Conservation (phyloP, 805 yeast genomes). For the Zygotorulaspora chibaensis region DNA sequence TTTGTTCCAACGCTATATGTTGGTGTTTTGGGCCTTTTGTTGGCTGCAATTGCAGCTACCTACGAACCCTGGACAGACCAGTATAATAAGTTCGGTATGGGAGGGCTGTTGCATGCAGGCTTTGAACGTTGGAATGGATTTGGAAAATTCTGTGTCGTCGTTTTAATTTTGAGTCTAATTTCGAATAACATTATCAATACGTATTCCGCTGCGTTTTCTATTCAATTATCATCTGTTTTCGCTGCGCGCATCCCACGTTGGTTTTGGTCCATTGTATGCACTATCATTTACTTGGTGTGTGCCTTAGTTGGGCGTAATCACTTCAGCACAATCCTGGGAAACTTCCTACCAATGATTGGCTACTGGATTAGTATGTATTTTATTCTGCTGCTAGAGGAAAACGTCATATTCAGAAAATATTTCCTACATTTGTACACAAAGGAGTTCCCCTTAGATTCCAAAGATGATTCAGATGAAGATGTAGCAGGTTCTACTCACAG, state of each 20-base stretch:
- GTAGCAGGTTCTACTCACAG: neutral
- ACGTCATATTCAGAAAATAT: constrained; percentile 57
- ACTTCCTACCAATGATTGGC: constrained; percentile 86
- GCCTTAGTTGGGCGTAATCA: constrained; percentile 73
- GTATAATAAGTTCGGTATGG: constrained; percentile 60
- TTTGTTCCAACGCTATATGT: constrained; percentile 71
- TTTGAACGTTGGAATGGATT: constrained; percentile 68
- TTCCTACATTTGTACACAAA: constrained; percentile 41
- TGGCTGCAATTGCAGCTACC: constrained; percentile 61
- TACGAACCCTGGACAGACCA: constrained; percentile 54
- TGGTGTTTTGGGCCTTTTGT: constrained; percentile 65
- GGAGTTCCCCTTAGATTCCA: constrained; percentile 38
- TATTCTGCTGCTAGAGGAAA: constrained; percentile 67
- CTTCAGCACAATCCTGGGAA: constrained; percentile 67
- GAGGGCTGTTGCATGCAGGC: constrained; percentile 65
- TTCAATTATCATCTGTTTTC: constrained; percentile 55
- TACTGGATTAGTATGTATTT: constrained; percentile 86
- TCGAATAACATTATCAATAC: constrained; percentile 80
- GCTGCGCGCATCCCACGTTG: constrained; percentile 71
- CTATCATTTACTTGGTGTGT: constrained; percentile 60
- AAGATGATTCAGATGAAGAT: constrained; percentile 6
- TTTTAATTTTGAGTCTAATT: constrained; percentile 68
- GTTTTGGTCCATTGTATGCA: constrained; percentile 62
- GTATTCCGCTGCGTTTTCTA: constrained; percentile 76
- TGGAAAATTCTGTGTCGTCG: constrained; percentile 69